Conservation (phyloP, 192 early-diverging fungal species). For the Gigaspora rosea region DNA sequence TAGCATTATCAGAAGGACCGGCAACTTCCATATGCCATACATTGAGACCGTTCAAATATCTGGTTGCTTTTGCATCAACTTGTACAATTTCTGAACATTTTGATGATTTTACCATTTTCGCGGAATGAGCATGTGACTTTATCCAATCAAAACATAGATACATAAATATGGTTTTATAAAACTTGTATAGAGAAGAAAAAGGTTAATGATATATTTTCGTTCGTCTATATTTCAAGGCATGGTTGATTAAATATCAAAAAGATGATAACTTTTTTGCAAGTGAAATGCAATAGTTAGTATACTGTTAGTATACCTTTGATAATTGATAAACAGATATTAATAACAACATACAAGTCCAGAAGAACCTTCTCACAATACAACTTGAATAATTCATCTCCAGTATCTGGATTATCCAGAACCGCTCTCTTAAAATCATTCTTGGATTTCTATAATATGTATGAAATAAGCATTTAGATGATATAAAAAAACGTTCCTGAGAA, state of each 20-base stretch:
- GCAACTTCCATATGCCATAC: conserved; percentile 35
- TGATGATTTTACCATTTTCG: conserved; percentile 30
- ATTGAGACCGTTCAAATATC: conserved; percentile 25
- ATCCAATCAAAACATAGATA: conserved; percentile 32
- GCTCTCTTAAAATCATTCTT: conserved; percentile 5
- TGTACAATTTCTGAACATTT: conserved; percentile 16
- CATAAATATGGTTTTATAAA: no score
- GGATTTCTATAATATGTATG: conserved; percentile 16
- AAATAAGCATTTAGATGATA: neutral
- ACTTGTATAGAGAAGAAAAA: no score
- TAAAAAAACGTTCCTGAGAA: neutral
- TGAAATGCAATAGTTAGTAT: conserved; percentile 5
- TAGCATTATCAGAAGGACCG: conserved; percentile 9
- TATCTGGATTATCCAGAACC: neutral
- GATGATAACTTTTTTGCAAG: conserved; percentile 9
- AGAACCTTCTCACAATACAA: conserved; percentile 33
- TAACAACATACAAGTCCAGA: conserved; percentile 29
- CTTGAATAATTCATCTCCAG: conserved; percentile 18
- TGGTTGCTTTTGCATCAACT: conserved; percentile 29
- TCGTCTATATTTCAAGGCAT: conserved; percentile 23
- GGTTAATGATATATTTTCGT: conserved; percentile 28
- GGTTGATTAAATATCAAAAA: conserved; percentile 19
- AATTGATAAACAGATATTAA: conserved; percentile 6
- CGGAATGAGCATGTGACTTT: neutral
- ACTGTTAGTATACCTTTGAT: conserved; percentile 18